A percentile compares a stretch with the other conserved stretches of the same genome.
Evolutionary conservation across 75 land plant genomes (phyloP).

Genomic region (Azolla pinnata): DNA sequence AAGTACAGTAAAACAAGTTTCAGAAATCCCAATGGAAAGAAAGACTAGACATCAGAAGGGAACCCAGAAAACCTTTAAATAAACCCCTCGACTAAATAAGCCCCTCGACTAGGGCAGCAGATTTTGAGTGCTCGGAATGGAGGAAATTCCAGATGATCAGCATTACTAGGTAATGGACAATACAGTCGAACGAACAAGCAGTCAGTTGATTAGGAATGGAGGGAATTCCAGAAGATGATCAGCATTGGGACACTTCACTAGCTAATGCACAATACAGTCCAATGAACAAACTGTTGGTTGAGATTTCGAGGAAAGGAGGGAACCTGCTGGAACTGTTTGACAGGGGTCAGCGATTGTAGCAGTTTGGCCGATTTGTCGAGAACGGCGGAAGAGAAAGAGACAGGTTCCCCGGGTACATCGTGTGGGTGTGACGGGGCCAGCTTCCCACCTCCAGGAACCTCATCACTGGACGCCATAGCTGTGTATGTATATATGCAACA

Average conservation of each 20-base stretch:
- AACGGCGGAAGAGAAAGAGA: slow-evolving; percentile 34
- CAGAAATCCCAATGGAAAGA: no score
- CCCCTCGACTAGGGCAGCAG: no score
- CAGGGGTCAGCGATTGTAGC: slow-evolving; percentile 66
- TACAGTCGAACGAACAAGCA: no score
- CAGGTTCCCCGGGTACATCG: slow-evolving; percentile 44
- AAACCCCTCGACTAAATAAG: no score
- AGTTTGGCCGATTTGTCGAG: slow-evolving; percentile 53
- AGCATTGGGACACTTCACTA: not conserved
- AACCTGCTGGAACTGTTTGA: slow-evolving; percentile 56
- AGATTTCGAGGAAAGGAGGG: not conserved
- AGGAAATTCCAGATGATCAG: no score
- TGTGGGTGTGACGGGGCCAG: slow-evolving; percentile 23
- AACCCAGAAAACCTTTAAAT: no score
- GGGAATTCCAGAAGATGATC: no score
- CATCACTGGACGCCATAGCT: slow-evolving; percentile 53
- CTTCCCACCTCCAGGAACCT: slow-evolving; percentile 19
- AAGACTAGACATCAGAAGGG: no score
- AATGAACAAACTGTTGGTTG: not conserved
- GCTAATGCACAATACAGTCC: not conserved
- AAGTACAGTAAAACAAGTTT: not conserved
- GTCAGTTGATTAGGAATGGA: no score
- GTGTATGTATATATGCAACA: not conserved
- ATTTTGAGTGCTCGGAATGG: no score
- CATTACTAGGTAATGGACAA: no score